phyloP scores from a whole-genome alignment of 192 early-diverging fungal species.

The Entomortierella parvispora region DNA sequence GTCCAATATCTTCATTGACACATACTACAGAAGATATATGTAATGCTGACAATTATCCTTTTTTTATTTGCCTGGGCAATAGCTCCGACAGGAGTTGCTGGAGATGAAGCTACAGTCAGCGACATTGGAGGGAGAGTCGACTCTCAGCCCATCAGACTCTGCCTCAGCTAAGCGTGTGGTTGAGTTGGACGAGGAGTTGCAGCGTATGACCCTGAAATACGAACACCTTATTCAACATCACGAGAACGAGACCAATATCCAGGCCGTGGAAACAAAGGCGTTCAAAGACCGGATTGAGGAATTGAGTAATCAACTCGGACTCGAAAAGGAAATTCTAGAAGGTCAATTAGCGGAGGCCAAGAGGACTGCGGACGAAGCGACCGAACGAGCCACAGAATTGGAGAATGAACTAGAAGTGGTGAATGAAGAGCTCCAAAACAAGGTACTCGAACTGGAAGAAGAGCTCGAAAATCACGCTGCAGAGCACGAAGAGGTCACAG shows the following conservation, averaged over 20 bases:
- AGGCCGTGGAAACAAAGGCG: conserved; percentile 17
- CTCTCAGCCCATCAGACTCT: neutral
- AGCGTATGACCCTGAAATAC: conserved; percentile 34
- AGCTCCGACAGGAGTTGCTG: conserved; percentile 43
- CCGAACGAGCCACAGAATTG: conserved; percentile 20
- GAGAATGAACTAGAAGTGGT: conserved; percentile 32
- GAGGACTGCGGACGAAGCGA: conserved; percentile 18
- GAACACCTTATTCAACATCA: conserved; percentile 33
- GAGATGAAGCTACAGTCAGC: conserved; percentile 44
- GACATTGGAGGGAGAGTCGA: conserved; percentile 18
- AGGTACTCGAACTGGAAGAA: conserved; percentile 34
- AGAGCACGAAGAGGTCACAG: conserved; percentile 25
- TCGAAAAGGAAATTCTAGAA: conserved; percentile 37
- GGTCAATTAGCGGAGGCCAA: conserved; percentile 32
- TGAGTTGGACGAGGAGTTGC: conserved; percentile 32
- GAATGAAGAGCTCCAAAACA: conserved; percentile 39
- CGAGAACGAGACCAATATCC: conserved; percentile 15
- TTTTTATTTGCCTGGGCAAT: neutral
- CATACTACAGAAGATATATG: neutral
- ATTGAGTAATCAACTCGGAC: conserved; percentile 10
- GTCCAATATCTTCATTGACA: neutral
- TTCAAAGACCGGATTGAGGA: conserved; percentile 47
- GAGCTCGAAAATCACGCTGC: conserved; percentile 26
- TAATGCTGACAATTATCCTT: neutral
- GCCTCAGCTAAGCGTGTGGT: conserved; percentile 8